Conservation (phyloP, 169 alveolate species). For the Eimeria necatrix region DNA sequence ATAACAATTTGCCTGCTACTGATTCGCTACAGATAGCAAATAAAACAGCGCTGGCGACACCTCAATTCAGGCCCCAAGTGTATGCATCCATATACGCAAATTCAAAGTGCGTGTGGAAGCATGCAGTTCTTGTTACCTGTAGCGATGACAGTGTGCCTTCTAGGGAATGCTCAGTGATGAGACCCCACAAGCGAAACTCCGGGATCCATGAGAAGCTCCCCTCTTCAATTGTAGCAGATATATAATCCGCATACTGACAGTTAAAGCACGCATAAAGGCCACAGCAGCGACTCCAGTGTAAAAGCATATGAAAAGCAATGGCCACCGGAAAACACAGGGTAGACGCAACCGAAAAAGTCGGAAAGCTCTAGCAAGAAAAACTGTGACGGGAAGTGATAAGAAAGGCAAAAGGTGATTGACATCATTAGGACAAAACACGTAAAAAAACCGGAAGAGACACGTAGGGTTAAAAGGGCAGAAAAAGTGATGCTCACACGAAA, state of each 20-base stretch:
- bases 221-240: neutral
- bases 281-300: neutral
- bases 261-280: neutral
- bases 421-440: neutral
- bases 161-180: slow-evolving; percentile 12
- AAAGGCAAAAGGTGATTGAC: neutral
- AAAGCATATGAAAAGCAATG: neutral
- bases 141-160: neutral
- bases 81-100: too few species aligned
- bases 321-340: neutral
- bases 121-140: neutral
- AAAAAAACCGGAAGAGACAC: neutral
- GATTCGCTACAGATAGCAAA: too few species aligned
- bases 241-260: slow-evolving; percentile 12
- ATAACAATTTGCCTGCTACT: too few species aligned
- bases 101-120: too few species aligned
- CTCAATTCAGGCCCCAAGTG: too few species aligned
- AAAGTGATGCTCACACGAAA: too few species aligned
- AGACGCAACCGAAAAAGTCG: neutral
- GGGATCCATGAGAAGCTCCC: neutral
- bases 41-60: too few species aligned
- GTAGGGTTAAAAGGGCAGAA: neutral
- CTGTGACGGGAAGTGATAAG: neutral
- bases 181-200: slow-evolving; percentile 23
- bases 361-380: neutral